Conservation (phyloP, 2,329 filamentous ascomycete genomes). For the Fusarium napiforme region DNA sequence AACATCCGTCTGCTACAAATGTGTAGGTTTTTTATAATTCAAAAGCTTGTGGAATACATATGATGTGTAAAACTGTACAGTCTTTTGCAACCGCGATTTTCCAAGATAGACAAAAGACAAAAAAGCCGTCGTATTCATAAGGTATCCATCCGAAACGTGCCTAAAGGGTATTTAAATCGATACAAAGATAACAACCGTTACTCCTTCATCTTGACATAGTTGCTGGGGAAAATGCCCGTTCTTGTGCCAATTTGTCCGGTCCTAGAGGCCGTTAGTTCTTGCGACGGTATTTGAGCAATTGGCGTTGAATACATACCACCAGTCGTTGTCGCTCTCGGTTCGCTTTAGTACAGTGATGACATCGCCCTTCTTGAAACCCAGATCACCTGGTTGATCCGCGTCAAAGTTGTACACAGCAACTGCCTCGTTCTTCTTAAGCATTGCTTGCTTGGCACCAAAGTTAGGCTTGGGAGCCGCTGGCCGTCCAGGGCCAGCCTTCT, state of each 20-base stretch:
- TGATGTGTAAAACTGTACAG: neutral
- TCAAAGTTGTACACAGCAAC: slow-evolving; percentile 95
- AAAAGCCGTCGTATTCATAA: slow-evolving; percentile 12
- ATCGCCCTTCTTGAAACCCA: slow-evolving; percentile 97
- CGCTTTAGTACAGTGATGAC: slow-evolving; percentile 94
- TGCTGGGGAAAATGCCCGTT: slow-evolving; percentile 93
- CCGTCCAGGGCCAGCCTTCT: slow-evolving; percentile 72
- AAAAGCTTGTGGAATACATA: neutral
- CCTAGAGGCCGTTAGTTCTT: slow-evolving; percentile 58
- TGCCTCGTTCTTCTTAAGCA: slow-evolving; percentile 79
- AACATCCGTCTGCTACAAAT: neutral
- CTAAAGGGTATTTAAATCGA: slow-evolving; percentile 39
- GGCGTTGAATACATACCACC: slow-evolving; percentile 73
- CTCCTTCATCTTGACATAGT: slow-evolving; percentile 75
- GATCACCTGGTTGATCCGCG: slow-evolving; percentile 88
- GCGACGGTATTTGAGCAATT: too few species aligned
- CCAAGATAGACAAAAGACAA: slow-evolving; percentile 5
- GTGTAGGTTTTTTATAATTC: neutral
- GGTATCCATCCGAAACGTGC: slow-evolving; percentile 27
- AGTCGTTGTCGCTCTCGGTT: slow-evolving; percentile 93
- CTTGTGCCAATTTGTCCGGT: slow-evolving; percentile 87
- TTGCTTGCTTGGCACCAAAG: slow-evolving; percentile 69
- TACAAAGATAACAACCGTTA: slow-evolving; percentile 44
- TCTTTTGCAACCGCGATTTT: neutral
- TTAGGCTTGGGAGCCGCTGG: slow-evolving; percentile 91